A percentile compares a stretch with the other conserved stretches of the same genome.
Conservation (phyloP, 805 yeast species). For the Yamadazyma kitorensis region DNA sequence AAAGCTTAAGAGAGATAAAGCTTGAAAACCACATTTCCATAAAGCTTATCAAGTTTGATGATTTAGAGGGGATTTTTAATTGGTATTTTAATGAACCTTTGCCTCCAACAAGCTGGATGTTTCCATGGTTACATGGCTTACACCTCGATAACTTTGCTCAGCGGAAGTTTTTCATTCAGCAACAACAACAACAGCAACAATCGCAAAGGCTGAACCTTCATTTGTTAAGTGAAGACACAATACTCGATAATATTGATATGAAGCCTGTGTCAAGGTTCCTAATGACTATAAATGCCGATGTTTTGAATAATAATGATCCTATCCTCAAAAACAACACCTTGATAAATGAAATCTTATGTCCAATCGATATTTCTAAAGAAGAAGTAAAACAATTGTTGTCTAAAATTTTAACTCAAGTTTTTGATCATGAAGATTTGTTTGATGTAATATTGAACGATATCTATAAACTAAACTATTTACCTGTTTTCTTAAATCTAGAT, state of each 20-base stretch:
- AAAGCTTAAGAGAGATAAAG: neutral
- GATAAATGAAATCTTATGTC: slow-evolving; percentile 51
- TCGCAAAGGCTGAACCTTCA: no score
- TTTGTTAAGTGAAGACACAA: neutral
- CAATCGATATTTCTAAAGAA: slow-evolving; percentile 41
- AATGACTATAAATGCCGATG: slow-evolving; percentile 31
- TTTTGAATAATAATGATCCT: slow-evolving; percentile 7
- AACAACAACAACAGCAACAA: slow-evolving; percentile 18
- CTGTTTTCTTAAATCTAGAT: slow-evolving; percentile 57
- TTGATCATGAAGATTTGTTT: slow-evolving; percentile 14
- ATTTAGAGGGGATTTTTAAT: slow-evolving; percentile 21
- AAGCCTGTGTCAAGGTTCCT: slow-evolving; percentile 30
- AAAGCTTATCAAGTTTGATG: slow-evolving; percentile 15
- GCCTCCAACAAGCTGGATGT: slow-evolving; percentile 67
- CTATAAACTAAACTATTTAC: slow-evolving; percentile 41
- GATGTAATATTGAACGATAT: slow-evolving; percentile 42
- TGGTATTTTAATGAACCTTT: slow-evolving; percentile 39
- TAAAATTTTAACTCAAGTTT: slow-evolving; percentile 14
- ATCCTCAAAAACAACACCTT: slow-evolving; percentile 54
- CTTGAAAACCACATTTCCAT: slow-evolving; percentile 9
- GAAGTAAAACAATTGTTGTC: slow-evolving; percentile 24
- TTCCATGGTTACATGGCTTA: slow-evolving; percentile 90
- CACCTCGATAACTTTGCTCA: slow-evolving; percentile 56
- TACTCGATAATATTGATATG: neutral
- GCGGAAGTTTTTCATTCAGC: slow-evolving; percentile 40